Evolutionary conservation across 2,329 filamentous ascomycete species (phyloP), one percentile per base, ranked within the genome.

Genomic region (Sclerotinia glacialis): DNA sequence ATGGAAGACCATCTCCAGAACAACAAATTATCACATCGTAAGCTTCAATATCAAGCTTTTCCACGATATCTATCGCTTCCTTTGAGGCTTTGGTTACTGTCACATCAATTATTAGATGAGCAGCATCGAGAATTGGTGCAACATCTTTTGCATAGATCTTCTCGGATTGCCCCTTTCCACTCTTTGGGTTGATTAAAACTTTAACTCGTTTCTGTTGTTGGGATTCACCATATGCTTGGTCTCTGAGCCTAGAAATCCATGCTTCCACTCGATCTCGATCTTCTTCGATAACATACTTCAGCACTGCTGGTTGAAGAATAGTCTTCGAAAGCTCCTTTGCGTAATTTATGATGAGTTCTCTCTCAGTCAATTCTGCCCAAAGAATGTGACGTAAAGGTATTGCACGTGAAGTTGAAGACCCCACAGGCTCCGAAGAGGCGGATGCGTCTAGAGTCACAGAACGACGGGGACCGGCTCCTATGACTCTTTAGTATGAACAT

Each of bases 1-100:
- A 89, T 0, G 92, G 89, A 54, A 96, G 83, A 9, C 94, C 94
- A 72, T 98, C 94, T 6, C 94, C 94, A 0, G 93, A 97, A 75
- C 92, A 94, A 70, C 91, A 91, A 42, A 94, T 86, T 21, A 97
- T 84, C 5, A 91, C 89, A 78, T 98, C 94, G 77, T 87, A 96
- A 4, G 83, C 84, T 59, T 92, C 85, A 42, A 93, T 83, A 73
- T 97, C 90, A 56, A 96, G 79, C 54, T 86, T 82, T 74, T 89
- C 83, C n/a, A 87, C 89, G 68, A 97, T 87, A 31, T 91, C 89
- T 1, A 87, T 82, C 0, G 90, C 94, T 78, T 97, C 89, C 12
- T 91, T 92, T 18, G 83, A 81, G 74, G 88, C 83, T 49, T 82
- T 83, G 0, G 95, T 94, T 53, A 80, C 81, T 70, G 91, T 85